Evolutionary conservation across 192 early-diverging fungal species (phyloP), one percentile per base, ranked within the genome.

Genomic region (Phlyctochytrium arcticum): DNA sequence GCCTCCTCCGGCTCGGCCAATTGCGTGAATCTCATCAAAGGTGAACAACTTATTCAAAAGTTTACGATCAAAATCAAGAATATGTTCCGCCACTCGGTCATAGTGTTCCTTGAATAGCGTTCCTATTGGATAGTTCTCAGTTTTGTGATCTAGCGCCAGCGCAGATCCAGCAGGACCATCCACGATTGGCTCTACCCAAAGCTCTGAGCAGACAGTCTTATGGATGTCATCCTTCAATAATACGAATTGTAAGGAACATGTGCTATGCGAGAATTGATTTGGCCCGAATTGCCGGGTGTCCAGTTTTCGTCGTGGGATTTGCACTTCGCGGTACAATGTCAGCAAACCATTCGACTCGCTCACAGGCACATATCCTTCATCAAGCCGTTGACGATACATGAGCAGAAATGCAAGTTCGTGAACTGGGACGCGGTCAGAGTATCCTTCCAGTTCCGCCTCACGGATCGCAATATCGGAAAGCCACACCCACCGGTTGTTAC

Each of bases 401-500:
- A 76, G 50, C 17, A 59, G 44, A 36, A 75, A 73, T 6, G 66
- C 60, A 10, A 76, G 44, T 63, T 81, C 69, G 19, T 72, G 46
- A 10, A 78, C 59, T 6, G 67, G 67, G 44, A 75, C 19, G 6
- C 47, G 9, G 27, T 19, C 24, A 17, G 27, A 7, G 0, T 48
- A 46, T 15, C 48, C 30, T 23, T 30, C 50, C 39, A 55, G 6
- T n/a, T 71, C 57, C 3, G 39, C 35, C 54, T 12, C 39, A 31
- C 61, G 58, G 8, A n/a, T 36, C n/a, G 33, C 19, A 8, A 76
- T 42, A 60, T 83, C 76, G 2, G 66, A 48, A n/a, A 79, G 68
- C 82, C 82, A 84, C 7, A 76, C 54, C 80, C 80, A 84, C 9
- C 75, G 60, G 31, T 70, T 31, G 27, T 69, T n/a, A 10, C 79